Evolutionary conservation across 208 protist species (phyloP).

Genomic region (Trypanosoma vivax): DNA sequence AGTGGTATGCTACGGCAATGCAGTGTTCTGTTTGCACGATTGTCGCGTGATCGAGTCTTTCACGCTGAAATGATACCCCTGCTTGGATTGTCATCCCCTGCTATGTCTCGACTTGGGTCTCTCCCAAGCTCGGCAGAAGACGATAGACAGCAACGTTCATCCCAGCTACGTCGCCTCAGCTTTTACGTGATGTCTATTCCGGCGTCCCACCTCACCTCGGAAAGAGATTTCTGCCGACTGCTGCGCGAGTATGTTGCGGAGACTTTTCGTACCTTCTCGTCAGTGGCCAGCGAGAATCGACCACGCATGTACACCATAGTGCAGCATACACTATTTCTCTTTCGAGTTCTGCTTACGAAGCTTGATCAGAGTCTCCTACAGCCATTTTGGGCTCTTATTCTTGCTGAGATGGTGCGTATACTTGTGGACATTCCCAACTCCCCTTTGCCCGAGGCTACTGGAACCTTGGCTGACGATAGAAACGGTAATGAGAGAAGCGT

Average conservation of each 20-base stretch:
- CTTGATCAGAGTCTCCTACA: slow-evolving; percentile 24
- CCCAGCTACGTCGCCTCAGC: slow-evolving; percentile 24
- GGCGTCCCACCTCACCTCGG: slow-evolving; percentile 4
- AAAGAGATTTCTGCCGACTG: slow-evolving; percentile 33
- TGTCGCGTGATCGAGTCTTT: slow-evolving; percentile 21
- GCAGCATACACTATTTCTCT: slow-evolving; percentile 39
- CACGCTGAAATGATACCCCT: slow-evolving; percentile 14
- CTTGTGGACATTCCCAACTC: slow-evolving; percentile 6
- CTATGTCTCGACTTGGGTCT: slow-evolving; percentile 20
- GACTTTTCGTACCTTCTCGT: slow-evolving; percentile 22
- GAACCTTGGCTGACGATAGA: background rate
- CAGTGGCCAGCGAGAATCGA: slow-evolving; percentile 13
- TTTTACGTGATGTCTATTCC: slow-evolving; percentile 28
- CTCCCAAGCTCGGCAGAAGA: slow-evolving; percentile 33
- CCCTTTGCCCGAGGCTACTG: too few species aligned
- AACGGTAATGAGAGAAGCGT: slow-evolving; percentile 1
- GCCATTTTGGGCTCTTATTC: slow-evolving; percentile 43
- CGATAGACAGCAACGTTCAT: slow-evolving; percentile 31
- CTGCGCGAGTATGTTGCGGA: slow-evolving; percentile 38
- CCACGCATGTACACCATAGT: slow-evolving; percentile 21
- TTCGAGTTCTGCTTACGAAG: slow-evolving; percentile 49
- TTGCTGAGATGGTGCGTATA: slow-evolving; percentile 29
- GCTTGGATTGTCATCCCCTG: slow-evolving; percentile 12
- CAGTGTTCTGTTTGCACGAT: slow-evolving; percentile 21
- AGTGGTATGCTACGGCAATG: slow-evolving; percentile 31